Conservation (phyloP, 305 asterid genomes). For the Fraxinus platypoda region DNA sequence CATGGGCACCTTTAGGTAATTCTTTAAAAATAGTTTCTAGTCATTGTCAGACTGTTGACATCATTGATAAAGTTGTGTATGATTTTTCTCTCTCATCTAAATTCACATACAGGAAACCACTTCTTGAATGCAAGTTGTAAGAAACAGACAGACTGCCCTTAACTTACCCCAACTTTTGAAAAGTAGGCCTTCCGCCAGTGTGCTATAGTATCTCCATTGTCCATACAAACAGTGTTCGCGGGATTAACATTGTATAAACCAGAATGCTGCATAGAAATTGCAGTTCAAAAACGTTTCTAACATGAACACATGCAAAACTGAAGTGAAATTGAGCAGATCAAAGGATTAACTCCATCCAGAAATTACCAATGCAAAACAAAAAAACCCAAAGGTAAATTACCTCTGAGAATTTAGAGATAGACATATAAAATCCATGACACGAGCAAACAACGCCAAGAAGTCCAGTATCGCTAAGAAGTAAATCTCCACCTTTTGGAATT, state of each 20-base stretch:
- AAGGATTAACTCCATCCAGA: slow-evolving; percentile 18
- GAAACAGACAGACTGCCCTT: neutral
- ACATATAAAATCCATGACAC: slow-evolving; percentile 71
- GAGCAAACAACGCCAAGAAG: slow-evolving; percentile 66
- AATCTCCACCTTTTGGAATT: slow-evolving; percentile 50
- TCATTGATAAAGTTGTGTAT: neutral
- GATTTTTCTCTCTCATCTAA: neutral
- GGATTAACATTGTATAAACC: slow-evolving; percentile 57
- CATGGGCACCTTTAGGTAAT: neutral
- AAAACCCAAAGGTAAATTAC: slow-evolving; percentile 30
- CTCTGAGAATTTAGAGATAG: slow-evolving; percentile 57
- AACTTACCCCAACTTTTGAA: slow-evolving; percentile 50
- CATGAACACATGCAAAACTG: slow-evolving; percentile 9
- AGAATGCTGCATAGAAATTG: slow-evolving; percentile 53
- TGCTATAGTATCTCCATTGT: slow-evolving; percentile 56
- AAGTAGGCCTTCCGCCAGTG: slow-evolving; percentile 55
- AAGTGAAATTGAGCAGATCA: slow-evolving; percentile 4
- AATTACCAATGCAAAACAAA: slow-evolving; percentile 14
- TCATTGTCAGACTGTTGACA: neutral
- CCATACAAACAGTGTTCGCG: slow-evolving; percentile 52
- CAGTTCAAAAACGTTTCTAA: slow-evolving; percentile 19
- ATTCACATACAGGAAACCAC: slow-evolving; percentile 6
- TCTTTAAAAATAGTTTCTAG: neutral
- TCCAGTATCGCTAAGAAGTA: slow-evolving; percentile 50
- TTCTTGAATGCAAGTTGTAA: slow-evolving; percentile 7